Conservation (phyloP, 768 basidiomycete genomes). For the Termitomyces sp. region DNA sequence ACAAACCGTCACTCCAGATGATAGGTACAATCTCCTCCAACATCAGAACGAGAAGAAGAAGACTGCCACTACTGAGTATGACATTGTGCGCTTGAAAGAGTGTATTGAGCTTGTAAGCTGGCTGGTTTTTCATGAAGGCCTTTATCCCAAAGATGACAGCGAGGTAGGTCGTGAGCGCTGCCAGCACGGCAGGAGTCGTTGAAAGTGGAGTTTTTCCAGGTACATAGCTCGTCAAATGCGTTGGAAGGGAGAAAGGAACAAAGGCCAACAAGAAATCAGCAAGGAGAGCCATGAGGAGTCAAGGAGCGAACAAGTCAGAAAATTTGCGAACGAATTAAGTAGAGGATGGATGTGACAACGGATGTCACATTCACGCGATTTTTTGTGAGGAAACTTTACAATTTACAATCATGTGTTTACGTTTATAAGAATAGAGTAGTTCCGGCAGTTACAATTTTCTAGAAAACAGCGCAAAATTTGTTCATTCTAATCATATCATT, state of each 20-base stretch:
- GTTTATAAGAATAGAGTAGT: not conserved
- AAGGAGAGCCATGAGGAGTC: conserved; percentile 56
- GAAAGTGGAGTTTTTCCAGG: conserved; percentile 76
- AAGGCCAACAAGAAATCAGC: conserved; percentile 63
- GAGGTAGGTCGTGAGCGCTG: conserved; percentile 75
- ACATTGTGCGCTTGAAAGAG: conserved; percentile 92
- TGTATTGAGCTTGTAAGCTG: conserved; percentile 68
- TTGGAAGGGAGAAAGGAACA: conserved; percentile 54
- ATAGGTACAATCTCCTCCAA: conserved; percentile 87
- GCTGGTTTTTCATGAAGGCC: conserved; percentile 74
- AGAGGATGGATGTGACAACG: conserved; percentile 9
- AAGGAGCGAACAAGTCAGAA: conserved; percentile 14
- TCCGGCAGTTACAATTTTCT: not conserved
- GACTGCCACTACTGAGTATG: conserved; percentile 78
- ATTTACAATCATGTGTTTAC: conserved; percentile 9
- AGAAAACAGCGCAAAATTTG: not conserved
- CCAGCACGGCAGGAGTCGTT: conserved; percentile 68
- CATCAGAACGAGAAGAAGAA: conserved; percentile 83
- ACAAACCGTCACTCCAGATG: conserved; percentile 63
- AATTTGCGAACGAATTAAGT: conserved; percentile 12
- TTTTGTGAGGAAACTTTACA: not conserved
- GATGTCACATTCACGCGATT: conserved; percentile 12
- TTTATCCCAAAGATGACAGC: conserved; percentile 82
- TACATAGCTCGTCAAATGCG: conserved; percentile 57
- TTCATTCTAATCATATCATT: not conserved